Conservation (phyloP, 495 filamentous ascomycete genomes). For the Hyaloscypha finlandica region DNA sequence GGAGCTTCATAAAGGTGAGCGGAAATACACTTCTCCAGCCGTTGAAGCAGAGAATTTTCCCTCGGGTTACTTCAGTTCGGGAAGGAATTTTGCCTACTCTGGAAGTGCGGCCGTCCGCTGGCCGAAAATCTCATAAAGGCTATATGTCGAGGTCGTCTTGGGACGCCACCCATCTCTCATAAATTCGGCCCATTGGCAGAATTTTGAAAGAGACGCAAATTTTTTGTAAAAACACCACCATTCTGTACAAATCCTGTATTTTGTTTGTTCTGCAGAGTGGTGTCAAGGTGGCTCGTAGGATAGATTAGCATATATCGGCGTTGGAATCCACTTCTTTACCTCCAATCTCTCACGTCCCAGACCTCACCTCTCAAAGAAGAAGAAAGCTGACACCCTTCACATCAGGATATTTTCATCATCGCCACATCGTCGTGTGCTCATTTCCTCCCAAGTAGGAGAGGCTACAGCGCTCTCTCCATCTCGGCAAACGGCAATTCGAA, state of each 20-base stretch:
- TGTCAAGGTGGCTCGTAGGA: constrained; percentile 1
- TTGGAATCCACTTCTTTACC: constrained; percentile 15
- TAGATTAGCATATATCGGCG: constrained; percentile 17
- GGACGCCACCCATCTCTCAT: constrained; percentile 31
- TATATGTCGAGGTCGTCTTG: constrained; percentile 29
- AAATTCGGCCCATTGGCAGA: constrained; percentile 19
- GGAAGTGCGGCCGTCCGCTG: constrained; percentile 26
- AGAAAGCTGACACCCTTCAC: constrained; percentile 19
- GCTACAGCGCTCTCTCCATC: constrained; percentile 61
- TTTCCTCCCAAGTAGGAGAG: constrained; percentile 61
- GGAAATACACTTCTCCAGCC: constrained; percentile 22
- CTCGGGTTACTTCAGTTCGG: constrained; percentile 26
- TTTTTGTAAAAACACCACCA: constrained; percentile 4
- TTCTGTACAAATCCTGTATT: constrained; percentile 17
- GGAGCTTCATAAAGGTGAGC: constrained; percentile 81
- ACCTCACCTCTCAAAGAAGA: neutral
- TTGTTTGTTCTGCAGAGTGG: neutral
- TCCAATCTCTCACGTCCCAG: constrained; percentile 7
- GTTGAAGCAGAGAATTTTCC: constrained; percentile 25
- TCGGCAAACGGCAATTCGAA: constrained; percentile 35
- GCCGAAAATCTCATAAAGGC: constrained; percentile 17
- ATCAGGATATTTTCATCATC: constrained; percentile 81
- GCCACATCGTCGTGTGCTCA: constrained; percentile 72
- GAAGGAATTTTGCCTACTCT: constrained; percentile 33
- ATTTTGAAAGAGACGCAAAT: constrained; percentile 11